A percentile compares a stretch with the other conserved stretches of the same genome.
These are phyloP conservation scores for Ogataea corticis DNA, from an alignment of 805 yeast species.

Conservation along the genomic window DNA sequence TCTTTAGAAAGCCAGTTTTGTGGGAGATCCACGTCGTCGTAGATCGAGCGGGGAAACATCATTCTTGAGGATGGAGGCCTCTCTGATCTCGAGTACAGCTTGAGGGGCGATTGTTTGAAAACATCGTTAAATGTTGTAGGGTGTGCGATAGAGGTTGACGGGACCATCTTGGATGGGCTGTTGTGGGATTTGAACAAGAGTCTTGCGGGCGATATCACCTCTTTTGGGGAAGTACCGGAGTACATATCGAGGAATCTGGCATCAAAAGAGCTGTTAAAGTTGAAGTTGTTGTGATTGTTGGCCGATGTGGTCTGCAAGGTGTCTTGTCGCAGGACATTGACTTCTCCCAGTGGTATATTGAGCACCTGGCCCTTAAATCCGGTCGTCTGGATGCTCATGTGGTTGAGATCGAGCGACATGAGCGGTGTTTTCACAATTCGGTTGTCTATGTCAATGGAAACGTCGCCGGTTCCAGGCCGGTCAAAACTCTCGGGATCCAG, in stretches of 20 bases:
- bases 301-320: conserved; percentile 10
- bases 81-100: conserved; percentile 14
- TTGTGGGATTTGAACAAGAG: conserved; percentile 14
- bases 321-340: conserved; percentile 12
- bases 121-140: conserved; percentile 13
- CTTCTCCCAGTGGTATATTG: conserved; percentile 16
- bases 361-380: conserved; percentile 14
- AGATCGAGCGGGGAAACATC: conserved; percentile 17
- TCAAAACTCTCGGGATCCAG: conserved; percentile 17
- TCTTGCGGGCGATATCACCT: conserved; percentile 20
- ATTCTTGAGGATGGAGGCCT: conserved; percentile 13
- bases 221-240: conserved; percentile 15
- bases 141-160: conserved; percentile 9
- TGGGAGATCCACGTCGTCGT: conserved; percentile 18
- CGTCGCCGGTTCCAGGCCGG: conserved; percentile 20
- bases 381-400: conserved; percentile 17
- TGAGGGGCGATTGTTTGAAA: conserved; percentile 17
- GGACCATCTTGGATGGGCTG: conserved; percentile 12
- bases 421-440: conserved; percentile 18
- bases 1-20: conserved; percentile 16
- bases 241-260: conserved; percentile 17
- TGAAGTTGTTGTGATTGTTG: conserved; percentile 7
- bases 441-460: conserved; percentile 18
- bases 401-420: conserved; percentile 21
- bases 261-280: conserved; percentile 14